These are phyloP conservation scores for Amoeboaphelidium protococcarum DNA, from an alignment of 371 early-diverging fungal species.

Conservation along the genomic window DNA sequence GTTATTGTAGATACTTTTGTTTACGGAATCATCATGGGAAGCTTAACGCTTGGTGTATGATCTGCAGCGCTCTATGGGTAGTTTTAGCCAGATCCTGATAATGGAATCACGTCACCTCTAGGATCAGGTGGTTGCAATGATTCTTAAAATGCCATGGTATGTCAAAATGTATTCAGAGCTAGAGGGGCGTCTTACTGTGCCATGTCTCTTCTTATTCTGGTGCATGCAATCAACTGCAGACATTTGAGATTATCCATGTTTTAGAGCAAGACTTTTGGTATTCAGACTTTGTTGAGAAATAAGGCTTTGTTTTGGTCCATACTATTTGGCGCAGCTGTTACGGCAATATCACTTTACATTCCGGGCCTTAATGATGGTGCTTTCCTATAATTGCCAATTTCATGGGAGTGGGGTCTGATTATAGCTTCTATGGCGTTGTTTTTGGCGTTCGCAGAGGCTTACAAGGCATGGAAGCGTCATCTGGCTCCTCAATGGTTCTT, in stretches of 20 bases:
- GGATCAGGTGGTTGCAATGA: background rate
- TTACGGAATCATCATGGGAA: constrained; percentile 12
- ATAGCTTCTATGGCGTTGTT: constrained; percentile 25
- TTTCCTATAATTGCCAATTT: constrained; percentile 30
- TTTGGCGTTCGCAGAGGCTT: constrained; percentile 24
- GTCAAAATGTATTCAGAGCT: constrained; percentile 37
- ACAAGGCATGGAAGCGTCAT: constrained; percentile 20
- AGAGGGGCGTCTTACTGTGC: constrained; percentile 40
- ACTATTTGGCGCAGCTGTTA: constrained; percentile 19
- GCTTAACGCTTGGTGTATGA: constrained; percentile 1
- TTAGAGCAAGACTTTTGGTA: constrained; percentile 10
- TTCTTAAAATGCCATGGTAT: constrained; percentile 6
- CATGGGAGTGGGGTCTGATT: constrained; percentile 52
- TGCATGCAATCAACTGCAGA: constrained; percentile 10
- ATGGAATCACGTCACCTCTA: background rate
- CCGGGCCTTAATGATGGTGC: constrained; percentile 30
- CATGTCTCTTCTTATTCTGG: constrained; percentile 28
- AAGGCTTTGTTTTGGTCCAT: constrained; percentile 24
- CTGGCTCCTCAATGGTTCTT: no score
- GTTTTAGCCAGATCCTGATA: no score
- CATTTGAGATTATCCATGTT: constrained; percentile 27
- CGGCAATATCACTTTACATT: constrained; percentile 33
- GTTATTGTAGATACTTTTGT: constrained; percentile 24
- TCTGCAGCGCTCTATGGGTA: background rate
- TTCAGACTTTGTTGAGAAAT: constrained; percentile 21